Conservation (phyloP, 345 rosid genomes). For the Sonneratia caseolaris region DNA sequence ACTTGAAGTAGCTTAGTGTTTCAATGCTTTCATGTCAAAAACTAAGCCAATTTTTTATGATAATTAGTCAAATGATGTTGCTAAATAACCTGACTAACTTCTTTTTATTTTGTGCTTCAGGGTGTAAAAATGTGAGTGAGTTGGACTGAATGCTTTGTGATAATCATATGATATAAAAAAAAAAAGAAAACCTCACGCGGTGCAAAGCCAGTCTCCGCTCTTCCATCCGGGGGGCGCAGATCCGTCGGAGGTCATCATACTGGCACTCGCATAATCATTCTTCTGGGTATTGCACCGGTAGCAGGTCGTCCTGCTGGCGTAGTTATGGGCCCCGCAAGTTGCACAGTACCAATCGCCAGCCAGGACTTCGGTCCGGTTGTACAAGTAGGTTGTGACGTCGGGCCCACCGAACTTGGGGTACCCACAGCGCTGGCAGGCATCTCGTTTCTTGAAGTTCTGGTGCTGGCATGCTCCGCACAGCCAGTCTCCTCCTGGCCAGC, state of each 20-base stretch:
- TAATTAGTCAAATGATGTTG: not conserved
- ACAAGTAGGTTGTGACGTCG: conserved; percentile 23
- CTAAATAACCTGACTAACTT: too few species aligned
- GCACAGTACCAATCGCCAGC: conserved; percentile 97
- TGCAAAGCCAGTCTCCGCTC: conserved; percentile 92
- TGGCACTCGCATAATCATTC: conserved; percentile 19
- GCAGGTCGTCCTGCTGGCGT: conserved; percentile 73
- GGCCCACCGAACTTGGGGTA: conserved; percentile 38
- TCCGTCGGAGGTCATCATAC: conserved; percentile 24
- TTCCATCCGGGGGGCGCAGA: conserved; percentile 76
- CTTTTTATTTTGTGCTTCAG: too few species aligned
- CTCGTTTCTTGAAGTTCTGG: conserved; percentile 43
- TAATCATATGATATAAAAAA: not conserved
- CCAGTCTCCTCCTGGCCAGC: conserved; percentile 40
- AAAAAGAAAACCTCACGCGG: conserved; percentile 25
- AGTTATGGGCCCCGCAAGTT: conserved; percentile 90
- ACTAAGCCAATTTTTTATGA: not conserved
- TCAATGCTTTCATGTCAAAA: not conserved
- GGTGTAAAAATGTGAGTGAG: too few species aligned
- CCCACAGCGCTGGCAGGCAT: conserved; percentile 37
- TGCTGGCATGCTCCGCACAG: conserved; percentile 37
- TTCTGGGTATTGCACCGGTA: conserved; percentile 56
- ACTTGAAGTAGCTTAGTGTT: not conserved
- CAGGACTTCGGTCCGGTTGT: conserved; percentile 33
- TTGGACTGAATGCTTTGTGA: not conserved